These are phyloP conservation scores for Phytophthora foliorum DNA, from an alignment of 352 stramenopile species.

Conservation along the genomic window DNA sequence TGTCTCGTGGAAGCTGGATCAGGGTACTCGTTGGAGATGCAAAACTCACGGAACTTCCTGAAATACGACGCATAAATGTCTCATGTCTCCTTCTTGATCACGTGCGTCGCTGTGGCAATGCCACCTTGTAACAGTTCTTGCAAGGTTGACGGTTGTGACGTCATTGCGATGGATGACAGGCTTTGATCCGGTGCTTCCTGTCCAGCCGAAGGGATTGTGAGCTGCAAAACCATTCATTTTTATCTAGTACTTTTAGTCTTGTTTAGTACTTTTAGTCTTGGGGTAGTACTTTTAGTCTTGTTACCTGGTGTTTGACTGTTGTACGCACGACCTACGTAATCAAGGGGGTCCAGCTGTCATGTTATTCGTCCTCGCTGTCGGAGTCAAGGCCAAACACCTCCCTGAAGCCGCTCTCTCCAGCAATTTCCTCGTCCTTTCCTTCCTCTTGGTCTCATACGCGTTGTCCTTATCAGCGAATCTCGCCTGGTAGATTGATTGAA, in stretches of 20 bases:
- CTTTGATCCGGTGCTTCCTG: not conserved
- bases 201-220: not conserved
- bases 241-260: conserved; percentile 4
- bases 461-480: conserved; percentile 11
- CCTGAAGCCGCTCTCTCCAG: not conserved
- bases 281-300: too few species aligned
- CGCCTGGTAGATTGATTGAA: not conserved
- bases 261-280: not conserved
- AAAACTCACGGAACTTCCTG: conserved; percentile 21
- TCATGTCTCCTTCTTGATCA: conserved; percentile 18
- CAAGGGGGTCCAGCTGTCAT: too few species aligned
- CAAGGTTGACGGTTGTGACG: not conserved
- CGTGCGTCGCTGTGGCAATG: conserved; percentile 3
- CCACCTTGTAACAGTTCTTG: conserved; percentile 16
- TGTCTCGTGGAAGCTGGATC: conserved; percentile 2
- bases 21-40: conserved; percentile 13
- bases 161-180: too few species aligned
- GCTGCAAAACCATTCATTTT: not conserved
- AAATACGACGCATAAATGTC: conserved; percentile 18
- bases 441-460: conserved; percentile 1
- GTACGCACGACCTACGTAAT: too few species aligned
- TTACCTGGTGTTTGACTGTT: too few species aligned
- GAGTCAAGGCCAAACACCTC: conserved; percentile 8
- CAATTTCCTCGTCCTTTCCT: not conserved
- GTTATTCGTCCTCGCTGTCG: conserved; percentile 8